Evolutionary conservation across 257 asterid genomes (phyloP).

Genomic region (Solanum chaucha): DNA sequence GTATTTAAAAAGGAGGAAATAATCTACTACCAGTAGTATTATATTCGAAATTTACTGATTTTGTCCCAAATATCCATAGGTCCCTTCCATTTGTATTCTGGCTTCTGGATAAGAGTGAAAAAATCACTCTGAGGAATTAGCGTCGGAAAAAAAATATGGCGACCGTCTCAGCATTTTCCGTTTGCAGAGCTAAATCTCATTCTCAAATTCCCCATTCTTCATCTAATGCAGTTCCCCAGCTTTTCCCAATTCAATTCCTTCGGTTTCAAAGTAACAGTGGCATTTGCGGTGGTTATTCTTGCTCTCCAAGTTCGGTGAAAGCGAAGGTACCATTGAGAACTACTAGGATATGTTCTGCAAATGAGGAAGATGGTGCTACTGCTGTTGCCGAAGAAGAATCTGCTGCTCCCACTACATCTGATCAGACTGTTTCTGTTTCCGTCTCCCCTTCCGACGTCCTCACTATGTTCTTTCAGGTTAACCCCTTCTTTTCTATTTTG

Average conservation of each 20-base stretch:
- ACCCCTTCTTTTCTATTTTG: neutral
- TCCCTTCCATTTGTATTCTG: neutral
- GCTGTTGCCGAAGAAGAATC: slow-evolving; percentile 16
- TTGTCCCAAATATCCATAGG: neutral
- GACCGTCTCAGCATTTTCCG: slow-evolving; percentile 26
- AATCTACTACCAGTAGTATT: neutral
- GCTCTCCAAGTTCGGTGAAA: slow-evolving; percentile 7
- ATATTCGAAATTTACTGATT: neutral
- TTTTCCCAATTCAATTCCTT: slow-evolving; percentile 12
- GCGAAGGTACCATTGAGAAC: slow-evolving; percentile 11
- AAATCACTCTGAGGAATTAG: neutral
- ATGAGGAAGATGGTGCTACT: slow-evolving; percentile 29
- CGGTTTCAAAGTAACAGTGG: slow-evolving; percentile 4
- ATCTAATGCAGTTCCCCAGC: neutral
- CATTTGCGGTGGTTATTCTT: slow-evolving; percentile 7
- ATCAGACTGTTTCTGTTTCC: slow-evolving; percentile 66
- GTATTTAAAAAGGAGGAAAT: neutral
- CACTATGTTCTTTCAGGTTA: slow-evolving; percentile 74
- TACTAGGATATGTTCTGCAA: slow-evolving; percentile 23
- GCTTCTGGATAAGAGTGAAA: slow-evolving; percentile 3
- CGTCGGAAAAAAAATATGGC: slow-evolving; percentile 23
- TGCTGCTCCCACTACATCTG: slow-evolving; percentile 20
- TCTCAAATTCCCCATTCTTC: slow-evolving; percentile 7
- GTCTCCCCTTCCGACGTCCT: slow-evolving; percentile 84
- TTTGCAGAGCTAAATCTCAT: slow-evolving; percentile 12